phyloP scores from a whole-genome alignment of 306 rosid genomes.

The Citrullus mucosospermus region DNA sequence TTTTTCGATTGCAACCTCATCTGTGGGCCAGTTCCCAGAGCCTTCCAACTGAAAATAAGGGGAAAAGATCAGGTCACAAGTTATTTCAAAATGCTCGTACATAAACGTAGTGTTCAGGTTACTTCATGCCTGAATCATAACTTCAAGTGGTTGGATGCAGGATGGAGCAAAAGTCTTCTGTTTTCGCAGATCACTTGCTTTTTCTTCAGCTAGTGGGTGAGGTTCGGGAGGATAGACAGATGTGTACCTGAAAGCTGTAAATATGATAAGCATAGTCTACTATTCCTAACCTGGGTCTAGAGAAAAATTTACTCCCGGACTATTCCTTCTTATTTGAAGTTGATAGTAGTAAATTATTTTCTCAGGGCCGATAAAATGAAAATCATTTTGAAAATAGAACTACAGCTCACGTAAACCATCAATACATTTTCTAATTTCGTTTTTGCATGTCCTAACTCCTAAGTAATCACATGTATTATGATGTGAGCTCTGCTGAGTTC shows the following conservation, averaged over 20 bases:
- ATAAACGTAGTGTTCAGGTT: conserved; percentile 1
- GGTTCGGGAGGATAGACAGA: conserved; percentile 94
- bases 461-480: background rate
- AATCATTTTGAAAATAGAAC: background rate
- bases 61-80: conserved; percentile 13
- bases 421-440: background rate
- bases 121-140: conserved; percentile 78
- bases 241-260: conserved; percentile 79
- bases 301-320: background rate
- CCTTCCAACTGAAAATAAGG: conserved; percentile 62
- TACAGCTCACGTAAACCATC: background rate
- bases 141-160: conserved; percentile 76
- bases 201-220: conserved; percentile 63
- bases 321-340: background rate
- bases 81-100: background rate
- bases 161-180: conserved; percentile 40
- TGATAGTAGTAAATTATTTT: background rate
- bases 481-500: background rate
- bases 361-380: background rate
- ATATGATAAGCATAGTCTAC: conserved; percentile 8
- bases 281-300: background rate
- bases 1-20: conserved; percentile 77
- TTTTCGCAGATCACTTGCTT: conserved; percentile 23
- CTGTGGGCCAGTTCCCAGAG: conserved; percentile 97
- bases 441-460: background rate